phyloP scores from a whole-genome alignment of 257 asterid species.

The Jacaranda mimosifolia region DNA sequence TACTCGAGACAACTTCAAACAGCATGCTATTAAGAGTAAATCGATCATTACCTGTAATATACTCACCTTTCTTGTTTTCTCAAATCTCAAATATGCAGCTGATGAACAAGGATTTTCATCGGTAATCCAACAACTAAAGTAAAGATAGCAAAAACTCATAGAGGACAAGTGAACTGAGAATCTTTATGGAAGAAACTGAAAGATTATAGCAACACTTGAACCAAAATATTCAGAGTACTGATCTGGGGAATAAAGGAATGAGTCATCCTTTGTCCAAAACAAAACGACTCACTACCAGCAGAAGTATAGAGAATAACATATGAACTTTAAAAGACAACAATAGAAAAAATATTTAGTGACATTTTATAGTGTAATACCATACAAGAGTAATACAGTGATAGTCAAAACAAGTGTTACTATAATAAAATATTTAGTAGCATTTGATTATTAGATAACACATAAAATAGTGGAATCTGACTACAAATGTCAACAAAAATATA shows the following conservation, averaged over 20 bases:
- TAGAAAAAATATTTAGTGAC: background rate
- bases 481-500: too few species aligned
- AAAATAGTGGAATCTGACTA: too few species aligned
- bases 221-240: conserved; percentile 53
- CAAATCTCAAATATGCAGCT: conserved; percentile 30
- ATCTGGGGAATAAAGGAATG: conserved; percentile 45
- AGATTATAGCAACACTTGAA: conserved; percentile 71
- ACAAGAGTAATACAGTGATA: too few species aligned
- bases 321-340: background rate
- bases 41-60: conserved; percentile 28
- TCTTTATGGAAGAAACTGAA: conserved; percentile 54
- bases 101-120: conserved; percentile 41
- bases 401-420: too few species aligned
- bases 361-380: too few species aligned
- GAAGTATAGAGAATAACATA: conserved; percentile 20
- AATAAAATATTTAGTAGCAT: too few species aligned
- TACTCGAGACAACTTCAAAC: conserved; percentile 21
- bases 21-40: conserved; percentile 21
- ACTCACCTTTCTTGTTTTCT: conserved; percentile 38
- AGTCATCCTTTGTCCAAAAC: conserved; percentile 21
- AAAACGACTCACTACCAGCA: conserved; percentile 26
- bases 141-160: conserved; percentile 68
- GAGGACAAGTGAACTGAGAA: conserved; percentile 58
- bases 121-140: conserved; percentile 37
- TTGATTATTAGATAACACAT: too few species aligned